A percentile compares a stretch with the other conserved stretches of the same genome.
Conservation (phyloP, 257 asterid genomes). For the Ajuga chamaepitys region DNA sequence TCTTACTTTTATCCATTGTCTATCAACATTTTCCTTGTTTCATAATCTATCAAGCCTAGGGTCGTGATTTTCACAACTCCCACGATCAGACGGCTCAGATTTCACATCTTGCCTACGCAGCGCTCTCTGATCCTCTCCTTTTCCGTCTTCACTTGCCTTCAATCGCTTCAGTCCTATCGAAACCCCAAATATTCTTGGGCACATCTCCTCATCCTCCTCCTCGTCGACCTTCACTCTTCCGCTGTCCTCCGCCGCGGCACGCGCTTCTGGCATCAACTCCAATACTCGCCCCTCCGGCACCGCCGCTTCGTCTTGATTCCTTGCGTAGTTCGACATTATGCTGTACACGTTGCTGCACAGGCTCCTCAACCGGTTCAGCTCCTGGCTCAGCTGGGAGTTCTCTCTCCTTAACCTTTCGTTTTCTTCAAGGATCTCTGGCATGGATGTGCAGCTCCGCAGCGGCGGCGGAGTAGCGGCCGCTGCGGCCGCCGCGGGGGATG, state of each 20-base stretch:
- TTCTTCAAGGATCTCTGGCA: constrained; percentile 56
- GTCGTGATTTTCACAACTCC: constrained; percentile 21
- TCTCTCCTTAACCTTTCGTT: constrained; percentile 64
- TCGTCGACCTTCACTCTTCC: constrained; percentile 14
- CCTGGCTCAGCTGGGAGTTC: constrained; percentile 46
- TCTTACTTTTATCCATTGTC: constrained; percentile 1
- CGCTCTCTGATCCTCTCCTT: constrained; percentile 5
- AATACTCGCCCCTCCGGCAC: constrained; percentile 25
- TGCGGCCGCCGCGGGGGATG: constrained; percentile 42
- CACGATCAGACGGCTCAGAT: constrained; percentile 45
- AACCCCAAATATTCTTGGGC: constrained; percentile 64
- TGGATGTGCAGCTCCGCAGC: constrained; percentile 24
- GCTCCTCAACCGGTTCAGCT: constrained; percentile 38
- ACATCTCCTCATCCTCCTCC: constrained; percentile 11
- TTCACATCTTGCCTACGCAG: constrained; percentile 22
- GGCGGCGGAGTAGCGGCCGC: constrained; percentile 13
- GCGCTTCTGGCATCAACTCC: constrained; percentile 16
- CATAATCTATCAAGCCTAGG: neutral
- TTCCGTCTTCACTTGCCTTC: constrained; percentile 22
- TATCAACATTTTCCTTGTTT: too few relatives aligned
- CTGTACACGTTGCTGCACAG: constrained; percentile 46
- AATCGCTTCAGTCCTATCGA: constrained; percentile 45
- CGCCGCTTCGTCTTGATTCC: constrained; percentile 20
- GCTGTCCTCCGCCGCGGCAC: neutral
- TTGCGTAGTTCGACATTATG: constrained; percentile 48